A percentile compares a stretch with the other conserved stretches of the same genome.
Evolutionary conservation across 164 flowering plant species (phyloP).

Genomic region (Echeveria elegans): DNA sequence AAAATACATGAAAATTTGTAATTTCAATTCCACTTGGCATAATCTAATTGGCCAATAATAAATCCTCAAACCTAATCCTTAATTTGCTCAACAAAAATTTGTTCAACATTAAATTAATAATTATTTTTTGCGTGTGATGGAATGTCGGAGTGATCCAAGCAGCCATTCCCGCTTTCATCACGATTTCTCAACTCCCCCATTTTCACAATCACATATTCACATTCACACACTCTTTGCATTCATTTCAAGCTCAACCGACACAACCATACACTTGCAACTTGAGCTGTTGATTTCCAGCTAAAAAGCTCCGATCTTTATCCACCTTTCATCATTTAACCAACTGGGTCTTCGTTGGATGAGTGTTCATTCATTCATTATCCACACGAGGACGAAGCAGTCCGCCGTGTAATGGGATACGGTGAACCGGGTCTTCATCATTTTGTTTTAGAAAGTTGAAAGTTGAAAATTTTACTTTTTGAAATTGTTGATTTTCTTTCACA

Average conservation of each 20-base stretch:
- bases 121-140: neutral
- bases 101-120: too few relatives aligned
- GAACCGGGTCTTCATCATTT: neutral
- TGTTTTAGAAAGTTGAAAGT: neutral
- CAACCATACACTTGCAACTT: neutral
- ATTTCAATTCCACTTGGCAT: too few relatives aligned
- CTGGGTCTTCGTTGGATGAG: neutral
- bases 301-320: neutral
- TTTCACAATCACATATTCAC: neutral
- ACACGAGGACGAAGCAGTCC: neutral
- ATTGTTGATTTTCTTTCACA: neutral
- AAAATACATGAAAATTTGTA: too few relatives aligned
- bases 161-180: slow-evolving; percentile 2
- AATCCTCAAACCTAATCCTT: too few relatives aligned
- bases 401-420: neutral
- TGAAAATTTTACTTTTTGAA: neutral
- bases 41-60: too few relatives aligned
- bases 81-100: too few relatives aligned
- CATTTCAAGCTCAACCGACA: neutral
- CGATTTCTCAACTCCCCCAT: slow-evolving; percentile 1
- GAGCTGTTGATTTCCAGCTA: neutral
- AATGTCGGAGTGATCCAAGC: slow-evolving; percentile 5
- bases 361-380: neutral
- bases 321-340: neutral
- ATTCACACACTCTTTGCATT: neutral